Conservation (phyloP, 1,284 basidiomycete genomes). For the Acaromyces ingoldii region DNA sequence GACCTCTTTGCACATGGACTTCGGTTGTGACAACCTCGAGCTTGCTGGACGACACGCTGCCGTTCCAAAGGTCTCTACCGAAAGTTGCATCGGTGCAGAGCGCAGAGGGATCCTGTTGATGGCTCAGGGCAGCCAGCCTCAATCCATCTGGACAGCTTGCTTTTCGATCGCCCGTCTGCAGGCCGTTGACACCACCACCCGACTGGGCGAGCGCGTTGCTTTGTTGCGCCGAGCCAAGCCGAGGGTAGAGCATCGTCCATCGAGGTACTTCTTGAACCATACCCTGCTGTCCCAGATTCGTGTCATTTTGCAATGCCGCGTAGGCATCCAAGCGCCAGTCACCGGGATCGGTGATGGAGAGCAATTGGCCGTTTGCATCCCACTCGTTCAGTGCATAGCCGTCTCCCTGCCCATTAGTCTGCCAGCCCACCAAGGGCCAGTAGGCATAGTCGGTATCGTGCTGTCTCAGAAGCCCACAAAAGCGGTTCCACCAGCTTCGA, state of each 20-base stretch:
- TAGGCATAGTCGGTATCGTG: conserved; percentile 12
- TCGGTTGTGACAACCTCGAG: neutral
- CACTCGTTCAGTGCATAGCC: conserved; percentile 8
- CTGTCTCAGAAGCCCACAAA: conserved; percentile 1
- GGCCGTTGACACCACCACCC: neutral
- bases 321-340: conserved; percentile 10
- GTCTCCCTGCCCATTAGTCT: conserved; percentile 9
- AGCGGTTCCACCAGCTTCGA: conserved; percentile 12
- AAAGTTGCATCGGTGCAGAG: conserved; percentile 13
- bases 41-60: neutral
- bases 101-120: neutral
- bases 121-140: conserved; percentile 7
- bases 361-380: neutral
- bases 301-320: neutral
- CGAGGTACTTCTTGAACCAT: neutral
- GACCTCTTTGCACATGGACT: neutral
- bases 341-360: conserved; percentile 8
- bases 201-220: conserved; percentile 3
- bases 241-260: conserved; percentile 8
- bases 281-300: neutral
- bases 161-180: conserved; percentile 1
- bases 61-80: conserved; percentile 9
- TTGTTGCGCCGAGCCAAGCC: conserved; percentile 4
- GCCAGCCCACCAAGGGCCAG: conserved; percentile 16
- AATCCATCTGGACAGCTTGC: conserved; percentile 14